phyloP scores from a whole-genome alignment of 75 land plant species.

The Picea glauca region DNA sequence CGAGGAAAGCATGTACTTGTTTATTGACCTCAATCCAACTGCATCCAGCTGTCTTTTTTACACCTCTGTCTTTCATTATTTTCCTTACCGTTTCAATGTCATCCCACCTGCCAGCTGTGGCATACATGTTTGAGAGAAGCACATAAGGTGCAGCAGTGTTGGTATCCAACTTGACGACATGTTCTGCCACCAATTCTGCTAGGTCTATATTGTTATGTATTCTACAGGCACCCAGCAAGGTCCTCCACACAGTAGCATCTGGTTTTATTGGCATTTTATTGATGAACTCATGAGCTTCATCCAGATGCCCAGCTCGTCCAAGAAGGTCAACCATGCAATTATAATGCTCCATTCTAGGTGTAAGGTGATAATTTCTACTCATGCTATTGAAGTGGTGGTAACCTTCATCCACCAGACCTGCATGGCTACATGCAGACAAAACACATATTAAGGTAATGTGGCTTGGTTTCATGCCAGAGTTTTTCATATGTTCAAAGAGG shows the following conservation, averaged over 20 bases:
- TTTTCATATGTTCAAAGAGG: constrained; percentile 28
- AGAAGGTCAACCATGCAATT: too few relatives aligned
- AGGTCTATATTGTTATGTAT: background rate
- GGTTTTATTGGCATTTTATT: background rate
- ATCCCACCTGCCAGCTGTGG: background rate
- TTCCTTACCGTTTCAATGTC: background rate
- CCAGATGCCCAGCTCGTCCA: too few relatives aligned
- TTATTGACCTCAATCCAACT: too few relatives aligned
- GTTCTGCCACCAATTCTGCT: background rate
- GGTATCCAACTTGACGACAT: background rate
- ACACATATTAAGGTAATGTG: background rate
- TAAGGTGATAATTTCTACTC: too few relatives aligned
- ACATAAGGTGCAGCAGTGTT: constrained; percentile 4
- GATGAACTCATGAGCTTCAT: too few relatives aligned
- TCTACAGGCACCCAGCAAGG: constrained; percentile 6
- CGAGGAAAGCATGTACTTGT: too few relatives aligned
- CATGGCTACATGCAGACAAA: background rate
- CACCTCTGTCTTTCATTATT: too few relatives aligned
- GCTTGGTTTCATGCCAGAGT: background rate
- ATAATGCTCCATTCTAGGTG: too few relatives aligned
- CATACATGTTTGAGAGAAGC: constrained; percentile 5
- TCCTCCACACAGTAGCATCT: background rate
- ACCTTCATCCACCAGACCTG: background rate
- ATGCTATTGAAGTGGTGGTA: too few relatives aligned
- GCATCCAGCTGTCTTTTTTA: too few relatives aligned